Evolutionary conservation across 257 asterid species (phyloP).

Genomic region (Buddleja alternifolia): DNA sequence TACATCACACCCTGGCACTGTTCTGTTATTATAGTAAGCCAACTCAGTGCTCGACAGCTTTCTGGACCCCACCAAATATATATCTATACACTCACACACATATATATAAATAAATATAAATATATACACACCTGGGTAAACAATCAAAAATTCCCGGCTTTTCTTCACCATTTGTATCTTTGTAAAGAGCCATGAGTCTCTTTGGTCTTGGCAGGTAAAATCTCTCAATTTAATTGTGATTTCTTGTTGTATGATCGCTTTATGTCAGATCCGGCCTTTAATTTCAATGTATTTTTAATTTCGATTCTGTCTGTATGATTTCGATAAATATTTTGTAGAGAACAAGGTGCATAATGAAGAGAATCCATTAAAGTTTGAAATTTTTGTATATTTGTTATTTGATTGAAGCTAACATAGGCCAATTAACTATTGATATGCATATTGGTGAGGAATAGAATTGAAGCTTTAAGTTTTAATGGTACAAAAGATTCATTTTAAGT

Average conservation of each 20-base stretch:
- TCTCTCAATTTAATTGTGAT: conserved; percentile 23
- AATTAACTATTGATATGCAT: conserved; percentile 9
- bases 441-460: conserved; percentile 28
- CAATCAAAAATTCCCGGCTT: conserved; percentile 19
- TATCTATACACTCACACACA: neutral
- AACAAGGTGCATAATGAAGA: conserved; percentile 24
- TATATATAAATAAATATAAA: neutral
- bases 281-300: neutral
- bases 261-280: conserved; percentile 31
- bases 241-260: conserved; percentile 21
- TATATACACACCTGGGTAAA: conserved; percentile 6
- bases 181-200: conserved; percentile 70
- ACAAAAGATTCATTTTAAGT: no score
- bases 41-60: conserved; percentile 60
- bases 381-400: neutral
- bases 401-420: neutral
- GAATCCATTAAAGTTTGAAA: conserved; percentile 2
- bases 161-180: conserved; percentile 25
- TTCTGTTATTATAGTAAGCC: no score
- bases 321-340: neutral
- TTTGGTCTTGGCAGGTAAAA: conserved; percentile 93
- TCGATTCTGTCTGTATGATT: neutral
- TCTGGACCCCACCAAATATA: conserved; percentile 41
- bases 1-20: no score
- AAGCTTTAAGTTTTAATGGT: neutral